Base-by-base conservation (phyloP, 148 eudicot species). In the Vaccinium macrocarpon region DNA sequence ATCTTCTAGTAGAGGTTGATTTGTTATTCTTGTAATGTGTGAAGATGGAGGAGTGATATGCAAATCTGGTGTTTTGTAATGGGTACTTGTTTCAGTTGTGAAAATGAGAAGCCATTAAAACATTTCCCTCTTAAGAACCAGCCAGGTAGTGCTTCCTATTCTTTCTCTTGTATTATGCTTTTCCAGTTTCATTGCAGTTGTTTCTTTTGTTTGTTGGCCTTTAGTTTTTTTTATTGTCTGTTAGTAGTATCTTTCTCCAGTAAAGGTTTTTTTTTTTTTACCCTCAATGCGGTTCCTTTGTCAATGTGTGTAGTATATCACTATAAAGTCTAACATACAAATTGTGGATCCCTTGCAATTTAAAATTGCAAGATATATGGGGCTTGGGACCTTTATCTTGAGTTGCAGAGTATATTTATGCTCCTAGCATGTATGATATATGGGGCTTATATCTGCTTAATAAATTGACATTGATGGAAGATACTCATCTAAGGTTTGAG, bases 1-100 rank as follows among this genome's bases (percentile, higher is more conserved):
- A 56, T 70, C 1, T 64, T 16, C 10, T 32, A 0, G 11, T 76
- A 76, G 27, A 3, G 13, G 38, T 21, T 57, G 50, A 83, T 13
- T 10, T 42, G 76, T 29, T 79, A 52, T 82, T 29, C 62, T 78
- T 78, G 68, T 79, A 84, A 18, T 55, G 0, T 78, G 25, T 53
- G 25, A 78, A 50, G 32, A 83, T 72, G 53, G 74, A 29, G 62
- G 11, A 38, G 72, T 79, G 81, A 78, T 55, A 53, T 53, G 64
- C 32, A 71, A 32, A 72, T 71, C 42, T 46, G 87, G 84, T 71
- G 68, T 42, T 42, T 35, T 68, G 8, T 83, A 68, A 93, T 93
- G 90, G 92, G 94, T 64, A 77, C 81, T 84, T 93, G 96, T 90
- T 90, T 89, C 83, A 92, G 93, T 90, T 82, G 88, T 55, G 86